Percentiles rank a stretch among this genome's conserved stretches.
Evolutionary conservation across 495 filamentous ascomycete genomes (phyloP).

Genomic region (Stereocaulon alpinum): DNA sequence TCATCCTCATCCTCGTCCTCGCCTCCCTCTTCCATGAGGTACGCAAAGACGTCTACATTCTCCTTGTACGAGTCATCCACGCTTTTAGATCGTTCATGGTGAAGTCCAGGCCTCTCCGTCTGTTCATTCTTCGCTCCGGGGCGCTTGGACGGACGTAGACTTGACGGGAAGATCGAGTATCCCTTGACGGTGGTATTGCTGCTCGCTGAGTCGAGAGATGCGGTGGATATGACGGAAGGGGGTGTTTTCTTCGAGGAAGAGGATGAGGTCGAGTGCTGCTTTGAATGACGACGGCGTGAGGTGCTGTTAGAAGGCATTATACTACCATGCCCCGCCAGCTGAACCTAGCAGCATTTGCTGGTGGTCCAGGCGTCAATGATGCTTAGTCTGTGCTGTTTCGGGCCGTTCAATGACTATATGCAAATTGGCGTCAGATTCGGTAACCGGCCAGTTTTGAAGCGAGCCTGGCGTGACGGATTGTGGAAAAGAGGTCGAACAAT

Average conservation of each 20-base stretch:
- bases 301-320: conserved; percentile 19
- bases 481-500: not conserved
- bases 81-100: not conserved
- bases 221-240: conserved; percentile 11
- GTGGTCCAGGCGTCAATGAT: not conserved
- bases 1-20: conserved; percentile 13
- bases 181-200: conserved; percentile 13
- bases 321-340: not conserved
- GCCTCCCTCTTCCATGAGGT: conserved; percentile 16
- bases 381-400: not conserved
- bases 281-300: conserved; percentile 16
- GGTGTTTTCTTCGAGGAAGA: conserved; percentile 16
- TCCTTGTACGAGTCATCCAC: conserved; percentile 4
- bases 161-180: conserved; percentile 13
- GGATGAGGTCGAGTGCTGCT: conserved; percentile 16
- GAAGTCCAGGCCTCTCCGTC: not conserved
- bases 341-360: not conserved
- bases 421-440: not conserved
- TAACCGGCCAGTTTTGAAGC: not conserved
- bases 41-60: conserved; percentile 22
- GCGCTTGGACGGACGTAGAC: conserved; percentile 16
- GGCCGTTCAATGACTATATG: not conserved
- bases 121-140: conserved; percentile 7
- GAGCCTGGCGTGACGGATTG: not conserved
- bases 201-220: conserved; percentile 11